Conservation (phyloP, 345 rosid genomes). For the Gossypium rotundifolium region DNA sequence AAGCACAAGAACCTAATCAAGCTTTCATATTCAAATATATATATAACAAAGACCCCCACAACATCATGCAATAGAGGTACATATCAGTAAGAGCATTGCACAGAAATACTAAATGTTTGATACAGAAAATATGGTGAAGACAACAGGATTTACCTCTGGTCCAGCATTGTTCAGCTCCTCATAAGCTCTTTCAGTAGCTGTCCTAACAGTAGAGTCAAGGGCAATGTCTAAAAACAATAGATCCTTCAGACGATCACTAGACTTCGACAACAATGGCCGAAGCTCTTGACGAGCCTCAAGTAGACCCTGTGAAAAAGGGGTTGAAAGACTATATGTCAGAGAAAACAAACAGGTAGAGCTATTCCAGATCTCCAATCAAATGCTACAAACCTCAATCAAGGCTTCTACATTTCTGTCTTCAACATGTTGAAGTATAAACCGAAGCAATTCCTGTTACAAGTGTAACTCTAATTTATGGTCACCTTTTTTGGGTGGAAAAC, state of each 20-base stretch:
- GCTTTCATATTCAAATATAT: slow-evolving; percentile 4
- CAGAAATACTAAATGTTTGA: slow-evolving; percentile 2
- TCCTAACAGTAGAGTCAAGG: slow-evolving; percentile 90
- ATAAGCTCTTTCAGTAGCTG: slow-evolving; percentile 89
- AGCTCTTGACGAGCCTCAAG: slow-evolving; percentile 98
- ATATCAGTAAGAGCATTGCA: background rate
- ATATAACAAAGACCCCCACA: slow-evolving; percentile 11
- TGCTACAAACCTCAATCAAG: slow-evolving; percentile 65
- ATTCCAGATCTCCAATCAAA: background rate
- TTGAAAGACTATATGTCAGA: background rate
- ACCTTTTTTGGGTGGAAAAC: background rate
- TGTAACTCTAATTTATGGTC: slow-evolving; percentile 6
- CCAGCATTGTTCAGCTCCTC: slow-evolving; percentile 73
- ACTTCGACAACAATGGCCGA: slow-evolving; percentile 58
- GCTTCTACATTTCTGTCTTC: slow-evolving; percentile 90
- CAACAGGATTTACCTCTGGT: slow-evolving; percentile 57
- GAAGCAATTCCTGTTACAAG: slow-evolving; percentile 71
- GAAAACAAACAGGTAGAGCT: slow-evolving; percentile 9
- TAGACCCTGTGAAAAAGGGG: slow-evolving; percentile 49
- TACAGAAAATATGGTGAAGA: slow-evolving; percentile 6
- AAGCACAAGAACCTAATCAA: slow-evolving; percentile 10
- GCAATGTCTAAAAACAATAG: slow-evolving; percentile 85
- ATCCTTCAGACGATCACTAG: slow-evolving; percentile 85
- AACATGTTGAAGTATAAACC: slow-evolving; percentile 63
- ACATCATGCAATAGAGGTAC: background rate